Evolutionary conservation across 2,329 filamentous ascomycete species (phyloP).

Genomic region (Davidsoniella australis): DNA sequence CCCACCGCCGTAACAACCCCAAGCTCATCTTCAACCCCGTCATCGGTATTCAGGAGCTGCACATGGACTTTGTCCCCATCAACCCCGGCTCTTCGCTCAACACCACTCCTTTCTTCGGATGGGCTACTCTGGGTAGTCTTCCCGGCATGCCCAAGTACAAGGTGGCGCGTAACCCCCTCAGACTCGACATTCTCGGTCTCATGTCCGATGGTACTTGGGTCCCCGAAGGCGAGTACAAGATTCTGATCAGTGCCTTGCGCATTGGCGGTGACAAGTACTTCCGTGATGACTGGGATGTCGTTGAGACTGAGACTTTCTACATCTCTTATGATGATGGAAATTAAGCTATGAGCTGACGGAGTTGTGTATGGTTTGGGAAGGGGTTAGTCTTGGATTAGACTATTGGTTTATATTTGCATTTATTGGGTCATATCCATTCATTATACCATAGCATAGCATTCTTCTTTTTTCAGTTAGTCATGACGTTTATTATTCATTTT

Average conservation of each 20-base stretch:
- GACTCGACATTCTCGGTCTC: constrained; percentile 26
- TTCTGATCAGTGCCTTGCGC: constrained; percentile 30
- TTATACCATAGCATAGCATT: no score
- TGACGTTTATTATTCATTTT: no score
- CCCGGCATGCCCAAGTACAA: background rate
- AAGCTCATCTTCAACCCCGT: background rate
- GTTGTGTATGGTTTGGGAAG: no score
- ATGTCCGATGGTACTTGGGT: constrained; percentile 30
- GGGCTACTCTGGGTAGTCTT: background rate
- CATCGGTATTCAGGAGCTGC: background rate
- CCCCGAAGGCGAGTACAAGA: constrained; percentile 30
- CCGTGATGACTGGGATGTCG: background rate
- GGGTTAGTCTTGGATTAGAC: no score
- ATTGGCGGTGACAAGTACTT: constrained; percentile 26
- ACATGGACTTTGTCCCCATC: background rate
- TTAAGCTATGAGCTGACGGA: no score
- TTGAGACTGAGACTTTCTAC: background rate
- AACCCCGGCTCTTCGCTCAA: background rate
- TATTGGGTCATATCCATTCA: no score
- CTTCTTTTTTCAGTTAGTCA: no score
- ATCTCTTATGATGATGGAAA: background rate
- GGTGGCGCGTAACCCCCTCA: constrained; percentile 16
- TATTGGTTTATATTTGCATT: no score
- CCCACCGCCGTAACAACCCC: background rate
- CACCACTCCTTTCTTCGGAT: background rate